phyloP scores from a whole-genome alignment of 139 green algal species.

The Chlamydomonas sp. region DNA sequence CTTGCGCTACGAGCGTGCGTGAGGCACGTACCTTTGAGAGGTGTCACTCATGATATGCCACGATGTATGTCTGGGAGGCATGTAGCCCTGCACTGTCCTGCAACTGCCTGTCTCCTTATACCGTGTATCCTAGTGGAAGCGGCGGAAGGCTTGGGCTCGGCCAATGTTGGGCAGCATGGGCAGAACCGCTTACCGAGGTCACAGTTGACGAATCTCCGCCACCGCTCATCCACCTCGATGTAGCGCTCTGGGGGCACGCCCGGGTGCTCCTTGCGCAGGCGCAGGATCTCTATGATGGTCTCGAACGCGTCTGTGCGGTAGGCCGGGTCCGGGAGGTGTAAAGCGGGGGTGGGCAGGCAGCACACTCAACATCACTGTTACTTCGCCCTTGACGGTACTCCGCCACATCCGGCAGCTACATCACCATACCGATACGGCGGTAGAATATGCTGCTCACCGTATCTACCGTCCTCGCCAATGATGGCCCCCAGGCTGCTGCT shows the following conservation, averaged over 20 bases:
- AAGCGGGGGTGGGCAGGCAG: neutral
- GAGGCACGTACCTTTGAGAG: too few relatives aligned
- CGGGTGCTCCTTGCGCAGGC: constrained; percentile 20
- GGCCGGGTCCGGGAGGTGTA: neutral
- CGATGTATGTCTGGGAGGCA: too few relatives aligned
- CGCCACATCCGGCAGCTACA: too few relatives aligned
- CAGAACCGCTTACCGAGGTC: constrained; percentile 14
- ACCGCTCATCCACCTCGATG: constrained; percentile 23
- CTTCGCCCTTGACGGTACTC: neutral
- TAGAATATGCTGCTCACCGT: constrained; percentile 25
- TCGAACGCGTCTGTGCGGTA: constrained; percentile 35
- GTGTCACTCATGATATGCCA: too few relatives aligned
- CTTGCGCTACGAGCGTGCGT: too few relatives aligned
- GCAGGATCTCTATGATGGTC: constrained; percentile 47
- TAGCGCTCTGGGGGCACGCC: constrained; percentile 33
- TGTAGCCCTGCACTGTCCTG: too few relatives aligned
- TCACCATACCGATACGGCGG: neutral
- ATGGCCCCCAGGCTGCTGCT: constrained; percentile 45
- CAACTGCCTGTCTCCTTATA: too few relatives aligned
- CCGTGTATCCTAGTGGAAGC: too few relatives aligned
- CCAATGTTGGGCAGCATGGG: neutral
- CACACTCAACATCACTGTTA: neutral
- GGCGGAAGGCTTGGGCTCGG: too few relatives aligned
- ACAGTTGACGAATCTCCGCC: constrained; percentile 22
- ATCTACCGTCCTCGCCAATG: constrained; percentile 43